These are phyloP conservation scores for Termitomyces sp. DNA, from an alignment of 768 basidiomycete genomes.

Conservation along the genomic window DNA sequence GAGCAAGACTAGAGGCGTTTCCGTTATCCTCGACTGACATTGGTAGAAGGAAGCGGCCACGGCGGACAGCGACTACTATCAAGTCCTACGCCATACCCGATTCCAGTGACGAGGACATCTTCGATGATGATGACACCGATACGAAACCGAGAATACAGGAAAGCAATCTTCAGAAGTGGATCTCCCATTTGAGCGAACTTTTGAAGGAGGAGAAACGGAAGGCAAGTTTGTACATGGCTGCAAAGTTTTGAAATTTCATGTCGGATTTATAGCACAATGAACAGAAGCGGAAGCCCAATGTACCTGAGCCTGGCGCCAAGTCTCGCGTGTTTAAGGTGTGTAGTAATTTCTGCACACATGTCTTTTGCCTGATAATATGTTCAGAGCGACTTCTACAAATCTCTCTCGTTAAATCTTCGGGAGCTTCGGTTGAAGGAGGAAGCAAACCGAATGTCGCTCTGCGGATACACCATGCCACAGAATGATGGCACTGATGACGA, in stretches of 20 bases:
- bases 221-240: slow-evolving; percentile 29
- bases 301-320: slow-evolving; percentile 36
- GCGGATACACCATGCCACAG: slow-evolving; percentile 21
- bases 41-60: slow-evolving; percentile 47
- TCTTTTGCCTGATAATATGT: neutral
- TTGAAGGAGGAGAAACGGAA: slow-evolving; percentile 66
- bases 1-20: slow-evolving; percentile 9
- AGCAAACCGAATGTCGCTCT: slow-evolving; percentile 34
- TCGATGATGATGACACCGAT: slow-evolving; percentile 26
- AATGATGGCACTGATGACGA: slow-evolving; percentile 44
- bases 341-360: neutral
- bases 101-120: slow-evolving; percentile 63
- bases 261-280: slow-evolving; percentile 47
- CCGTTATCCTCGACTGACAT: slow-evolving; percentile 17
- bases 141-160: slow-evolving; percentile 30
- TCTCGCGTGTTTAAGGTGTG: slow-evolving; percentile 56
- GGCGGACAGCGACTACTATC: slow-evolving; percentile 48
- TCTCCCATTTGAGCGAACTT: slow-evolving; percentile 55
- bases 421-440: slow-evolving; percentile 55
- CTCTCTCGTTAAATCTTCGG: slow-evolving; percentile 50
- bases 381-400: slow-evolving; percentile 68
- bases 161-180: slow-evolving; percentile 56
- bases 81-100: slow-evolving; percentile 63
- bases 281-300: slow-evolving; percentile 52
- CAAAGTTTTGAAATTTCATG: neutral